Percentiles rank a stretch among this genome's conserved stretches.
Evolutionary conservation across 2,329 filamentous ascomycete genomes (phyloP).

Genomic region (Botrytis byssoidea): DNA sequence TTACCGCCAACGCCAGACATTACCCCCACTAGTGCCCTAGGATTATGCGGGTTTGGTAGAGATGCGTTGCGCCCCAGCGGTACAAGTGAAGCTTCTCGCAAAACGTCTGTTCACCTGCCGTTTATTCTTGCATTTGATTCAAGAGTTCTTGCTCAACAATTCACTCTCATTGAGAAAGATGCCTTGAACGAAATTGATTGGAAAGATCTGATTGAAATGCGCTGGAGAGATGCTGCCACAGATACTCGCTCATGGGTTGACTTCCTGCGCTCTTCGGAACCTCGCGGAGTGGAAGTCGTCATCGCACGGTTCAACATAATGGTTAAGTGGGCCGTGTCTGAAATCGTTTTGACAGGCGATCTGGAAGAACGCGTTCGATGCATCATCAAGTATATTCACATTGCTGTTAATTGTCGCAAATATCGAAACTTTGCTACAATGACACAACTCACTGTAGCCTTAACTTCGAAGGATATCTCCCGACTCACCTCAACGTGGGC

Average conservation of each 20-base stretch:
- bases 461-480: conserved; percentile 70
- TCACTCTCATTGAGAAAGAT: conserved; percentile 83
- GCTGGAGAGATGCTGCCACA: conserved; percentile 70
- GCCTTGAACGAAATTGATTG: conserved; percentile 83
- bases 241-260: conserved; percentile 77
- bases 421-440: conserved; percentile 83
- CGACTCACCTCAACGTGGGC: conserved; percentile 70
- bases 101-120: conserved; percentile 58
- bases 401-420: conserved; percentile 70
- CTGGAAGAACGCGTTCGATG: conserved; percentile 71
- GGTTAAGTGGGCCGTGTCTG: conserved; percentile 82
- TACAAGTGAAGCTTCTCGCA: conserved; percentile 35
- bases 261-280: conserved; percentile 70
- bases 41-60: conserved; percentile 23
- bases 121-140: conserved; percentile 82
- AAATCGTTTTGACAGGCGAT: conserved; percentile 71
- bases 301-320: conserved; percentile 86
- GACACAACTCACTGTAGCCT: conserved; percentile 74
- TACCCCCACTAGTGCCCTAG: conserved; percentile 32
- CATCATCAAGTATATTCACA: conserved; percentile 79
- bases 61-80: conserved; percentile 32
- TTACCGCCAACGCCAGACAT: conserved; percentile 38
- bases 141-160: conserved; percentile 74
- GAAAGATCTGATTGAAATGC: conserved; percentile 82
- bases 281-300: conserved; percentile 76